A percentile compares a stretch with the other conserved stretches of the same genome.
Conservation (phyloP, 148 eudicot species). For the Salicornia ramosissima region DNA sequence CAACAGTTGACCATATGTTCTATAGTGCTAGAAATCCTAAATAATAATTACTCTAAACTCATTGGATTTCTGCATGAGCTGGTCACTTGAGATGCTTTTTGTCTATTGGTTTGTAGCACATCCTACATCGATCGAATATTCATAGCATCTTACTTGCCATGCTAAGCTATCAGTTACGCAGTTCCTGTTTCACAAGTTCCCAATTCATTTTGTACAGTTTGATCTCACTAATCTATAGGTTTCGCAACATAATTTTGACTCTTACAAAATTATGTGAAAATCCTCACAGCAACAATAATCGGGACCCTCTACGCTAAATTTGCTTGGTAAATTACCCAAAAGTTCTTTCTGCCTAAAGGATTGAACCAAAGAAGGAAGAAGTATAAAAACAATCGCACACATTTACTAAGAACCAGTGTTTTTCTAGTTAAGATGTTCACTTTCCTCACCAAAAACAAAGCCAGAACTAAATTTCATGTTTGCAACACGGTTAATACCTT, state of each 20-base stretch:
- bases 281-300: not conserved
- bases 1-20: not conserved
- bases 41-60: not conserved
- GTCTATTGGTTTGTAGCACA: not conserved
- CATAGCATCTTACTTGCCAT: not conserved
- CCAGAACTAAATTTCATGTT: not conserved
- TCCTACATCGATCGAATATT: not conserved
- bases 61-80: not conserved
- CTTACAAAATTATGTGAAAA: not conserved
- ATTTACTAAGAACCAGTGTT: too few species aligned
- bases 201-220: not conserved
- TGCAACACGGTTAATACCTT: slow-evolving; percentile 43
- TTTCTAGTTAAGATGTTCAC: too few species aligned
- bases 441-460: too few species aligned
- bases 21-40: not conserved
- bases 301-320: too few species aligned
- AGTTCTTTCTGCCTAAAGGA: not conserved
- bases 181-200: too few species aligned
- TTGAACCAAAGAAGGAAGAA: not conserved
- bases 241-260: not conserved
- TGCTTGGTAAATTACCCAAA: not conserved
- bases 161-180: not conserved
- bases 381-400: not conserved
- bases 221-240: not conserved
- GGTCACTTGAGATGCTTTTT: not conserved